Percentiles rank a stretch among this genome's conserved stretches.
These are phyloP conservation scores for Mycena rebaudengoi DNA, from an alignment of 768 basidiomycete species.

Conservation along the genomic window DNA sequence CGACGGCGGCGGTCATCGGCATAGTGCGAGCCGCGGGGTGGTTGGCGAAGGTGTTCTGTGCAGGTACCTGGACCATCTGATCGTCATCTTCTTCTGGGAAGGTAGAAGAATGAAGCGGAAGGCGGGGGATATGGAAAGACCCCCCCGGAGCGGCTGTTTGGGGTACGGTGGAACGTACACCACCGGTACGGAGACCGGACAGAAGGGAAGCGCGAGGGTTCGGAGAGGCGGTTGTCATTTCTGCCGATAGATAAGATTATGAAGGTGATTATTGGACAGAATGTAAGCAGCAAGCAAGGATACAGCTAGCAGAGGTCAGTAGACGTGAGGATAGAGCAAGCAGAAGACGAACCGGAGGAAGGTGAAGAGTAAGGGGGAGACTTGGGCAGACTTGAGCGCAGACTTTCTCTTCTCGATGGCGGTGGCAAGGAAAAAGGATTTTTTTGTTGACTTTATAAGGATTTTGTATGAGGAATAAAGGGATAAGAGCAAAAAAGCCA, in stretches of 20 bases:
- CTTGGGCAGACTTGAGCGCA: not conserved
- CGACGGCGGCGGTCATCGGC: conserved; percentile 78
- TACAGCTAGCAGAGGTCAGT: conserved; percentile 38
- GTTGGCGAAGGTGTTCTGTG: conserved; percentile 61
- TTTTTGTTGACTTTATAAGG: not conserved
- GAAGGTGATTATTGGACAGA: conserved; percentile 48
- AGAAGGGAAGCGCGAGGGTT: conserved; percentile 85
- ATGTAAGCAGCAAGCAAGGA: conserved; percentile 40
- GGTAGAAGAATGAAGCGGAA: conserved; percentile 52
- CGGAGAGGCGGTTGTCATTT: conserved; percentile 57
- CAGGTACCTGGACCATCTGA: conserved; percentile 64
- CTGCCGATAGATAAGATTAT: conserved; percentile 38
- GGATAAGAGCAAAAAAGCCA: conserved; percentile 8
- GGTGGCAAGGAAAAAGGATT: conserved; percentile 8
- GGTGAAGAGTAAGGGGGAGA: not conserved
- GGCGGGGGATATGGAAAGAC: conserved; percentile 72
- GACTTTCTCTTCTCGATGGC: conserved; percentile 12
- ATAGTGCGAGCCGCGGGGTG: conserved; percentile 39
- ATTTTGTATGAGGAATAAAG: conserved; percentile 9
- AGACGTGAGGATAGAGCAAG: no score
- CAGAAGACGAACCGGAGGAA: conserved; percentile 11
- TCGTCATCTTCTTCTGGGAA: conserved; percentile 67
- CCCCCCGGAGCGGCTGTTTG: conserved; percentile 73
- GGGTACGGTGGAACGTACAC: conserved; percentile 79
- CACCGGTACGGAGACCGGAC: conserved; percentile 88